Base-by-base conservation (phyloP, 805 yeast genomes). In the Lachancea nothofagi region DNA sequence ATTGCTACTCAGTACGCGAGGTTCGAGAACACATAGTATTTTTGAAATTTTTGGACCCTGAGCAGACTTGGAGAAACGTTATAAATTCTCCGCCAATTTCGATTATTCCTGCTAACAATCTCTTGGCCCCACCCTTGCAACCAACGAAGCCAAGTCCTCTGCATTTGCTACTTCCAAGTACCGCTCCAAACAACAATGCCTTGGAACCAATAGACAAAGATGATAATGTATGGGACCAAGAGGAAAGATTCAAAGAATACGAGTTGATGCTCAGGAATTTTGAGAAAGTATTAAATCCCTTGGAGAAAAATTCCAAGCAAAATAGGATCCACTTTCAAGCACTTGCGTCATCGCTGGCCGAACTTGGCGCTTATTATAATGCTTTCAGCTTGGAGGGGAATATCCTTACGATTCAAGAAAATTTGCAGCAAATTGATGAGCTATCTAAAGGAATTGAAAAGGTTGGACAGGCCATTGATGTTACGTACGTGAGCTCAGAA, bases 381-480 rank as follows among this genome's bases (percentile, higher is more conserved):
- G 78, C 80, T 1, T 74, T 78, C 53, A 69, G 78, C 44, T 59
- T 78, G 23, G 81, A 78, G 47, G 65, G 66, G 41, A 74, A 80
- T 5, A 61, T 62, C 17, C 81, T 77, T 47, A 71, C 74, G 46
- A 80, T 78, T 39, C 58, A 76, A 13, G 83, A 84, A 2, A 34
- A 38, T 5, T n/a, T 36, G 17, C 42, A 40, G 18, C 36, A 29
- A 19, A 43, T 48, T 17, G 72, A 63, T 42, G 67, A 33, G 70
- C 69, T 53, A 57, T 76, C 45, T 55, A 77, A n/a, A 64, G 78
- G 46, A 66, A 77, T 50, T 56, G 97, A 93, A 55, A 77, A 78
- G 46, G 75, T 87, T 21, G 97, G 97, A 1, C 88, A 84, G 53
- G 82, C 88, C 1, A 79, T 85, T 46, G 97, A 93, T 59, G 74